Percentiles rank a stretch among this genome's conserved stretches.
phyloP scores from a whole-genome alignment of 768 basidiomycete species.

The Boletus rex-veris region DNA sequence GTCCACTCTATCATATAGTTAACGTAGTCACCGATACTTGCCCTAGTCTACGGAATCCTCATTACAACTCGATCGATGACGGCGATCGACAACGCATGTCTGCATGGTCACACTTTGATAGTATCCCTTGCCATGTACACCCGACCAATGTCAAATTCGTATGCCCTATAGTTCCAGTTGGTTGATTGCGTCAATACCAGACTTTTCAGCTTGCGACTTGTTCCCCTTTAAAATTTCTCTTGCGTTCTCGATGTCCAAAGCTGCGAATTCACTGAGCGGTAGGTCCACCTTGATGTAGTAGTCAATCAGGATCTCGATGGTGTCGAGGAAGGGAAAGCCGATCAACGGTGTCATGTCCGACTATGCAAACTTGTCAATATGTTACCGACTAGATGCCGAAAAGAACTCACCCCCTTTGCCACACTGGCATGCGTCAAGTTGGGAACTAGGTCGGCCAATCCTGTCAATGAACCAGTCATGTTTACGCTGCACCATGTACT shows the following conservation, averaged over 20 bases:
- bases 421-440: slow-evolving; percentile 3
- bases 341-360: not conserved
- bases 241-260: not conserved
- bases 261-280: not conserved
- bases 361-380: not conserved
- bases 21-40: no score
- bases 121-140: no score
- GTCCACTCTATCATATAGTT: no score
- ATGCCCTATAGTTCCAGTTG: no score
- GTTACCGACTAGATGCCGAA: not conserved
- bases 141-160: no score
- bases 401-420: not conserved
- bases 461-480: not conserved
- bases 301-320: not conserved
- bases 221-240: slow-evolving; percentile 1
- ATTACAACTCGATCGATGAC: no score
- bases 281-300: not conserved
- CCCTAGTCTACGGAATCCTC: no score
- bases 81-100: no score
- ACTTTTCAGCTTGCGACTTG: slow-evolving; percentile 2
- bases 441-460: slow-evolving; percentile 7
- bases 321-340: not conserved
- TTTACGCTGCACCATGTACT: not conserved
- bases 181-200: not conserved
- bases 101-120: no score